These are phyloP conservation scores for Pseudohalonectria lignicola DNA, from an alignment of 2,329 filamentous ascomycete species.

Conservation along the genomic window DNA sequence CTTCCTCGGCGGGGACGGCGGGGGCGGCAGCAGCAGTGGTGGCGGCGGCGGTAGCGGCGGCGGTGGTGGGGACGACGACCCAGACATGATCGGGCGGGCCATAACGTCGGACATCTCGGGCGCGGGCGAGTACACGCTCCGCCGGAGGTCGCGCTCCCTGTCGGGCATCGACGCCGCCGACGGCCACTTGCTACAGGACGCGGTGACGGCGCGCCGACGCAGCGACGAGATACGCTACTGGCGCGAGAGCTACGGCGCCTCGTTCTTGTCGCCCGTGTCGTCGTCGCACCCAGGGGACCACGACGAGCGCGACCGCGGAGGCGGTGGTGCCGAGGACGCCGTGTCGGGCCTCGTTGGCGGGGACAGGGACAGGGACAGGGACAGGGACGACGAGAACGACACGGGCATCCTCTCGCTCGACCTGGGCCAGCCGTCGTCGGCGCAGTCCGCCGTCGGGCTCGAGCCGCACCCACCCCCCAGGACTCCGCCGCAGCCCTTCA, in stretches of 20 bases:
- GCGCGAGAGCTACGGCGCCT: constrained; percentile 45
- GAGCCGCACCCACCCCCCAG: constrained; percentile 14
- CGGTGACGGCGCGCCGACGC: constrained; percentile 28
- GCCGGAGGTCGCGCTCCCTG: constrained; percentile 48
- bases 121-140: constrained; percentile 21
- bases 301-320: constrained; percentile 11
- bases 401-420: constrained; percentile 8
- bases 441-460: constrained; percentile 13
- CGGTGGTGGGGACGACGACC: constrained; percentile 25
- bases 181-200: constrained; percentile 9
- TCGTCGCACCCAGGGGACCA: constrained; percentile 16
- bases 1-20: too few relatives aligned
- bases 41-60: background rate
- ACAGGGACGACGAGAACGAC: constrained; percentile 13
- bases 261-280: constrained; percentile 38
- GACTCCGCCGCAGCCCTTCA: constrained; percentile 38
- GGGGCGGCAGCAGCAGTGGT: constrained; percentile 1
- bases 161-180: constrained; percentile 35
- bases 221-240: constrained; percentile 56
- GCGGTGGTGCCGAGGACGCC: constrained; percentile 14
- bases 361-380: constrained; percentile 10
- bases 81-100: constrained; percentile 49
- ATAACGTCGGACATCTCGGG: constrained; percentile 40
- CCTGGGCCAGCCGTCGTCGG: background rate
- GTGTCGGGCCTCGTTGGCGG: background rate